Percentiles rank a stretch among this genome's conserved stretches.
Evolutionary conservation across 345 rosid genomes (phyloP).

Genomic region (Ceriops decandra): DNA sequence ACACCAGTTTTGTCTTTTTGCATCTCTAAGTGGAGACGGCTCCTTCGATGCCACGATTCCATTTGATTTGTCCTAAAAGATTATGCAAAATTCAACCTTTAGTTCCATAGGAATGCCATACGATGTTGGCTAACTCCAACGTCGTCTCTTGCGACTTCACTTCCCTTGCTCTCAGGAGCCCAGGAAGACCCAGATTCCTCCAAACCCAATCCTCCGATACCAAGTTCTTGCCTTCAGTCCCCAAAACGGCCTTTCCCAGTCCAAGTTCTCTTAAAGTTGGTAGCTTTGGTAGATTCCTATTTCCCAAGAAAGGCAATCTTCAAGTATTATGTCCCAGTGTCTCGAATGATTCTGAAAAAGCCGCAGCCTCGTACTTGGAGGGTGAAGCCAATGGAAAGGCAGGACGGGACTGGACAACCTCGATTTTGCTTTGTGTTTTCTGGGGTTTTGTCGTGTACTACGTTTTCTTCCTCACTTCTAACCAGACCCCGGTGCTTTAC

Average conservation of each 20-base stretch:
- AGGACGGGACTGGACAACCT: slow-evolving; percentile 71
- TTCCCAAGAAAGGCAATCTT: slow-evolving; percentile 24
- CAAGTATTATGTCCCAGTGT: slow-evolving; percentile 38
- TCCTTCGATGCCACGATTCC: too few species aligned
- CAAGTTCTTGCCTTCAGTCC: neutral
- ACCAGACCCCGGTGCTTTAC: slow-evolving; percentile 64
- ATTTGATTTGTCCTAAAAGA: too few species aligned
- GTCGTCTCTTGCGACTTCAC: slow-evolving; percentile 59
- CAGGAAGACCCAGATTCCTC: slow-evolving; percentile 21
- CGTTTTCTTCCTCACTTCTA: slow-evolving; percentile 64
- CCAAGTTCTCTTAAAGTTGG: slow-evolving; percentile 22
- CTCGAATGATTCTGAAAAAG: slow-evolving; percentile 37
- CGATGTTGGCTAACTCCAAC: slow-evolving; percentile 36
- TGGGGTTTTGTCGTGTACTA: slow-evolving; percentile 78
- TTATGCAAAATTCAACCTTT: too few species aligned
- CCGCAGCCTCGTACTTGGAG: slow-evolving; percentile 17
- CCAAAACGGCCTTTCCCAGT: slow-evolving; percentile 15
- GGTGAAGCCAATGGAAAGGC: slow-evolving; percentile 21
- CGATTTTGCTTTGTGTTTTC: slow-evolving; percentile 57
- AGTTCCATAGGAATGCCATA: neutral
- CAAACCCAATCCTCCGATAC: slow-evolving; percentile 13
- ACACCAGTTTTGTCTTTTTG: too few species aligned
- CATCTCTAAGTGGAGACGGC: too few species aligned
- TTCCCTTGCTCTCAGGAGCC: slow-evolving; percentile 29
- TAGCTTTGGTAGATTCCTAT: slow-evolving; percentile 3